These are phyloP conservation scores for Aspergillus luchuensis DNA, from an alignment of 2,329 filamentous ascomycete genomes.

Conservation along the genomic window DNA sequence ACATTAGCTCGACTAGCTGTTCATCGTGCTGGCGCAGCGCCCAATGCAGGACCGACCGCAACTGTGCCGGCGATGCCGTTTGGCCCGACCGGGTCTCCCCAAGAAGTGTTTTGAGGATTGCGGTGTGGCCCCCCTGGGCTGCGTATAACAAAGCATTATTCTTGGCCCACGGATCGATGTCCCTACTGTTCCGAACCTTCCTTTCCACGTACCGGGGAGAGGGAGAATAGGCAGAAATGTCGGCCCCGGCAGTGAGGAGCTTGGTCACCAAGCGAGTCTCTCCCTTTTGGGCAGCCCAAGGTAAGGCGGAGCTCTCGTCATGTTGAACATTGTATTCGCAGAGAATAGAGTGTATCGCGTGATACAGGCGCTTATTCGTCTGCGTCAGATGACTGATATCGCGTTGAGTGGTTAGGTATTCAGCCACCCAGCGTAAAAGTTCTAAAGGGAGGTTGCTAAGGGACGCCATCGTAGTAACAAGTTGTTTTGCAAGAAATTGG, in stretches of 20 bases:
- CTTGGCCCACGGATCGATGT: background rate
- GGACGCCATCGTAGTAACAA: no score
- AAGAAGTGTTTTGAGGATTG: background rate
- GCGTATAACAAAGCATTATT: background rate
- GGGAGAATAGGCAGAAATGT: slow-evolving; percentile 4
- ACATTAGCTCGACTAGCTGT: slow-evolving; percentile 8
- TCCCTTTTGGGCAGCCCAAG: slow-evolving; percentile 8
- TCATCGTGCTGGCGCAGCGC: slow-evolving; percentile 1
- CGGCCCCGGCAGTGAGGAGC: slow-evolving; percentile 6
- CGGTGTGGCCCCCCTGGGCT: background rate
- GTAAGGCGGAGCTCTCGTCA: background rate
- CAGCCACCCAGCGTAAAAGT: no score
- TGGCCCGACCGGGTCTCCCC: background rate
- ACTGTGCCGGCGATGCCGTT: background rate
- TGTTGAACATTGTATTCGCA: slow-evolving; percentile 11
- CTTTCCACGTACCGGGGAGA: background rate
- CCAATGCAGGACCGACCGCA: slow-evolving; percentile 11
- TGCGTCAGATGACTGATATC: background rate
- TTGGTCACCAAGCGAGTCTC: background rate
- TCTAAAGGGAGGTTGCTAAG: no score
- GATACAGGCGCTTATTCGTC: background rate
- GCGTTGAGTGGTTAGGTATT: no score
- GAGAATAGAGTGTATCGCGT: background rate
- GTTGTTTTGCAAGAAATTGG: no score
- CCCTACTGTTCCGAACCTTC: background rate